Evolutionary conservation across 352 stramenopile genomes (phyloP), one percentile per base, ranked within the genome.

Genomic region (Phytophthora capsici): DNA sequence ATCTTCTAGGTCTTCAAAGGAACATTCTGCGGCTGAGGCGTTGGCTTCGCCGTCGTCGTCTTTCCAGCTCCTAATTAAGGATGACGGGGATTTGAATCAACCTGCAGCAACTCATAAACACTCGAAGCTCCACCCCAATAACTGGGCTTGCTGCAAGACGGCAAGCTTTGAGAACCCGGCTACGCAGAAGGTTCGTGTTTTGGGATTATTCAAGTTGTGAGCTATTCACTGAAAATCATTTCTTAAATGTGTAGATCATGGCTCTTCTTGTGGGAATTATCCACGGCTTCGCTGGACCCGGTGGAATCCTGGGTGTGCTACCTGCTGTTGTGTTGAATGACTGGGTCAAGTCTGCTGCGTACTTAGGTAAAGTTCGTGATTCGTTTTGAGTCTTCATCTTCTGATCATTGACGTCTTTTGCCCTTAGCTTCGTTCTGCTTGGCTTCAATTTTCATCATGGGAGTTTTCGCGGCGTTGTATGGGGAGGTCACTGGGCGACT

Each of bases 381-480:
- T 90, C 84, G 7, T 98, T 98, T 72, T 98, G 90, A 41, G 30
- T 91, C 81, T 3, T 94, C 78, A n/a, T 28, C 96, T 93, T 26
- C 66, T 96, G 14, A 93, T 93, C 38, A 98, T 98, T 91, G 93
- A 88, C 40, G 73, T 83, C 3, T 98, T 97, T 78, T 30, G 16
- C 97, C 97, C 69, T 67, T 98, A 2, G 78, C 64, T 3, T 91
- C 84, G 7, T 98, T 98, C 73, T 98, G 90, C 41, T 28, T 91
- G n/a, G 78, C 81, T 4, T 94, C 78, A n/a, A 96, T 93, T 26
- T 68, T 96, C 12, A 93, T 94, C 38, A 98, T 98, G 93, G 93
- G 90, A 38, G 73, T 84, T 4, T 98, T 97, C 77, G 88, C 93
- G 8, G 78, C 82, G 12, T 63, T 93, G 4, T 97, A 97, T 60